phyloP scores from a whole-genome alignment of 2,329 filamentous ascomycete genomes.

The Trichoderma gracile region DNA sequence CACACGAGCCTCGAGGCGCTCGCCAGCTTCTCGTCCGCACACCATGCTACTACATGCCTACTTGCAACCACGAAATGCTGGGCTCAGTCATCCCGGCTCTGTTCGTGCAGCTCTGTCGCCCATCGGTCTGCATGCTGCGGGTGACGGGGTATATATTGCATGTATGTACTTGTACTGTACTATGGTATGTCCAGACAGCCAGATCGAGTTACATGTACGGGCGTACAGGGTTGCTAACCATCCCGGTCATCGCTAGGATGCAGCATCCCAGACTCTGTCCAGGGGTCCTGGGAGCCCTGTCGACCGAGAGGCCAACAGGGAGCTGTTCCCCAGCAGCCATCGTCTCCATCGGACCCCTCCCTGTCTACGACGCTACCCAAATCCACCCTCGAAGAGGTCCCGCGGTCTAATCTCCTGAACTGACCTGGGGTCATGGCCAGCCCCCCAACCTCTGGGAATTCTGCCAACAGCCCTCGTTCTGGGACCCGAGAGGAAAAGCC shows the following conservation, averaged over 20 bases:
- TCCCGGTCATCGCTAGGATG: conserved; percentile 19
- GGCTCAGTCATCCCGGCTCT: conserved; percentile 4
- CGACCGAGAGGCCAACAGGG: conserved; percentile 21
- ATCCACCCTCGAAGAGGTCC: conserved; percentile 3
- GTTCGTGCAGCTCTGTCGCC: conserved; percentile 8
- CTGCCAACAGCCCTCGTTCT: background rate
- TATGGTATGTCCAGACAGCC: no score
- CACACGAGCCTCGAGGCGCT: background rate
- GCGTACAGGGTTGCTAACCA: conserved; percentile 4
- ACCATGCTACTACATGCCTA: background rate
- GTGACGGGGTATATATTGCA: no score
- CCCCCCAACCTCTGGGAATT: conserved; percentile 20
- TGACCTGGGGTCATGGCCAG: conserved; percentile 20
- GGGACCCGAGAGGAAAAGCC: conserved; percentile 5
- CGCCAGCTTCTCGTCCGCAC: conserved; percentile 4
- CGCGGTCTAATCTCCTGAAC: conserved; percentile 21
- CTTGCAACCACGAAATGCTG: background rate
- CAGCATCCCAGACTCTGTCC: conserved; percentile 11
- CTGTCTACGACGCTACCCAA: conserved; percentile 14
- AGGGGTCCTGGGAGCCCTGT: conserved; percentile 10
- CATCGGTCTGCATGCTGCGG: conserved; percentile 11
- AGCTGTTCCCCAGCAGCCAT: conserved; percentile 23
- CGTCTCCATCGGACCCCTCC: conserved; percentile 15
- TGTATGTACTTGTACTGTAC: no score
- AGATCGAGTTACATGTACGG: background rate